These are phyloP conservation scores for Exophiala mesophila DNA, from an alignment of 2,329 filamentous ascomycete genomes.

Conservation along the genomic window DNA sequence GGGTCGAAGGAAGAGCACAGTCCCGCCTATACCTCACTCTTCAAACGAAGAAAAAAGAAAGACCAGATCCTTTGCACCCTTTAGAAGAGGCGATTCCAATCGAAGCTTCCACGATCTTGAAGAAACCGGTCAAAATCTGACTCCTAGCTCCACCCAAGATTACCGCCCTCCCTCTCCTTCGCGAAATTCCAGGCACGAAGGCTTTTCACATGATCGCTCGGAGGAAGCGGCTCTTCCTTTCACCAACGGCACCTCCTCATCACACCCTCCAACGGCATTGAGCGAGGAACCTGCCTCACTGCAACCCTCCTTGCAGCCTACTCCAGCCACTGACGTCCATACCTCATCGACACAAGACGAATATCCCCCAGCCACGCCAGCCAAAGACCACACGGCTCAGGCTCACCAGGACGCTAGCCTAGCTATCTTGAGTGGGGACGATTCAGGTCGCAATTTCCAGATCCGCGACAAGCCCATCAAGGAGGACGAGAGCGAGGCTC, in stretches of 20 bases:
- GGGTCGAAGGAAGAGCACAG: slow-evolving; percentile 42
- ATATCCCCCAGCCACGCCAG: slow-evolving; percentile 9
- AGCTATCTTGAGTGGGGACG: slow-evolving; percentile 29
- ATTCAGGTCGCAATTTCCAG: slow-evolving; percentile 42
- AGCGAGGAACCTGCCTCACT: slow-evolving; percentile 6
- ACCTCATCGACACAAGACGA: slow-evolving; percentile 9
- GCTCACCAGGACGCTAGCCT: slow-evolving; percentile 39
- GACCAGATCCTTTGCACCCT: slow-evolving; percentile 39
- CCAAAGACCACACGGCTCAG: slow-evolving; percentile 10
- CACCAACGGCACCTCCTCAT: slow-evolving; percentile 13
- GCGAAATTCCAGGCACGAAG: slow-evolving; percentile 10
- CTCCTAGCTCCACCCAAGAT: slow-evolving; percentile 20
- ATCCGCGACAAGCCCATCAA: slow-evolving; percentile 47
- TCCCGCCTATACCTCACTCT: slow-evolving; percentile 31
- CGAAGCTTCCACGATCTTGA: slow-evolving; percentile 30
- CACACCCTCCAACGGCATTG: slow-evolving; percentile 12
- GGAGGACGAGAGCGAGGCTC: slow-evolving; percentile 47
- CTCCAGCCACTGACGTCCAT: slow-evolving; percentile 7
- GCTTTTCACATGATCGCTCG: slow-evolving; percentile 4
- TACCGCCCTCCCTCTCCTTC: slow-evolving; percentile 14
- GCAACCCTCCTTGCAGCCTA: slow-evolving; percentile 12
- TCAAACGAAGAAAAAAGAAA: slow-evolving; percentile 37
- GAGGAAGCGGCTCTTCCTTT: slow-evolving; percentile 9
- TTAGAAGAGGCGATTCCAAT: slow-evolving; percentile 38
- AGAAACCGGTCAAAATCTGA: slow-evolving; percentile 26